Base-by-base conservation (phyloP, 805 yeast species). In the Kockiozyma suomiensis region DNA sequence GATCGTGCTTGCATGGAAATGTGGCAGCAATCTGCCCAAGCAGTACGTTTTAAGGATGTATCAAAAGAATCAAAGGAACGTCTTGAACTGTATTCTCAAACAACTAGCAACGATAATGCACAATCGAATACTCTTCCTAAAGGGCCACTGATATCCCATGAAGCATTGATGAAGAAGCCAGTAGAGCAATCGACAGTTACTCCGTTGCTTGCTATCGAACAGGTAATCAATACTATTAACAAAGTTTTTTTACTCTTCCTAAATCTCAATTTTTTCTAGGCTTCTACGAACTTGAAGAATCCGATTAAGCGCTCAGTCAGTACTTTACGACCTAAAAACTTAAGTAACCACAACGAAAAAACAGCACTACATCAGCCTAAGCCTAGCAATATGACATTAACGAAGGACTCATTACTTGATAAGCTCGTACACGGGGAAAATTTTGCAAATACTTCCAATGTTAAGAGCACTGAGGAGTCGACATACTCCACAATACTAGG, bases 381-480 rank as follows among this genome's bases (percentile, higher is more conserved):
- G n/a, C 60, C 59, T 2, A 46, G 32, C 17, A 32, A 61, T 25
- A 17, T 54, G 12, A 21, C 56, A 1, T 49, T 58, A 12, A 58
- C 65, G 15, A 61, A 58, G 28, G 59, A 61, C 42, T 61, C 65
- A 4, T 30, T 61, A 17, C 57, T 61, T 12, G 65, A 61, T 38
- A 45, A 58, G 26, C 48, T 61, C 13, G 30, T 58, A 30, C 58
- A 50, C 21, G 65, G 65, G 19, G 65, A 61, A 30, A 46, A 42
- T 25, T 32, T 58, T 17, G 61, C 61, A 23, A 45, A 19, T 5
- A 17, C 54, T 6, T 58, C 61, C 2, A 53, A 30, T 17, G 19
- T 28, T 4, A 13, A 21, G 13, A 17, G 38, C 25, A 19, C 19
- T 10, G 45, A 43, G n/a, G 38, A 33, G n/a, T 40, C 32, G 4